These are phyloP conservation scores for Chaetomidium leptoderma DNA, from an alignment of 495 filamentous ascomycete species.

Conservation along the genomic window DNA sequence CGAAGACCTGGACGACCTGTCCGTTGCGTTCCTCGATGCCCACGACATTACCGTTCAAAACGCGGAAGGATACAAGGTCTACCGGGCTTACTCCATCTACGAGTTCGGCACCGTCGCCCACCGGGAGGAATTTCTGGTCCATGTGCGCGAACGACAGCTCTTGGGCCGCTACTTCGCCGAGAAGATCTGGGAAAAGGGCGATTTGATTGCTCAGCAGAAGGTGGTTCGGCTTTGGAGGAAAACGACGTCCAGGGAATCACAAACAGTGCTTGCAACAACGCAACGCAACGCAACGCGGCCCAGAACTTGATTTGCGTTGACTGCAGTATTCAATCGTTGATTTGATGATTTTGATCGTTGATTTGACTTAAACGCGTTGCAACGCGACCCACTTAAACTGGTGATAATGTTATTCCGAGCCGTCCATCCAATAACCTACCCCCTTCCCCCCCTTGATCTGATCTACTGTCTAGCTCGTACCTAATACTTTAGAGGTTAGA, in stretches of 20 bases:
- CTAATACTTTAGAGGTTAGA: too few species aligned
- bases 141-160: not conserved
- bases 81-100: not conserved
- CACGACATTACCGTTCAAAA: constrained; percentile 3
- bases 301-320: too few species aligned
- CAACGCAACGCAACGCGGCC: too few species aligned
- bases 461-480: too few species aligned
- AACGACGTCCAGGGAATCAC: not conserved
- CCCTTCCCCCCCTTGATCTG: too few species aligned
- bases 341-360: too few species aligned
- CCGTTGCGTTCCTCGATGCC: not conserved
- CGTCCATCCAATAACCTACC: too few species aligned
- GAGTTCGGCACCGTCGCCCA: not conserved
- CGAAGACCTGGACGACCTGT: not conserved
- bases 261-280: too few species aligned
- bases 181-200: constrained; percentile 1
- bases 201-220: constrained; percentile 1
- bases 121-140: not conserved
- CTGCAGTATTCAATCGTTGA: too few species aligned
- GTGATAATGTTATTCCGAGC: too few species aligned
- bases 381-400: too few species aligned
- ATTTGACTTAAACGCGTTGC: too few species aligned
- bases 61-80: not conserved
- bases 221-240: constrained; percentile 2
- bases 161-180: constrained; percentile 3